phyloP scores from a whole-genome alignment of 441 rosid genomes.

The Bruguiera hainesii region DNA sequence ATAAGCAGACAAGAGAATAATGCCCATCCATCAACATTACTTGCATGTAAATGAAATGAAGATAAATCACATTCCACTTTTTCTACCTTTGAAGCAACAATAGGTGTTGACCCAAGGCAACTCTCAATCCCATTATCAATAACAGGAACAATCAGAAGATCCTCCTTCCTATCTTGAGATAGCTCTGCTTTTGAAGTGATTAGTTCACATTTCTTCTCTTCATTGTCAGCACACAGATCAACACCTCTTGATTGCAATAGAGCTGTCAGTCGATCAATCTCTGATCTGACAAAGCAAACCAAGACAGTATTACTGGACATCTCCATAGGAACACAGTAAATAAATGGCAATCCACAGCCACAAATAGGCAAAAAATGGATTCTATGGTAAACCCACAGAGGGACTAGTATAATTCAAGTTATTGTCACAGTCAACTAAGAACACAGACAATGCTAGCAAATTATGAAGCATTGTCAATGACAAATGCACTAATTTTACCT shows the following conservation, averaged over 20 bases:
- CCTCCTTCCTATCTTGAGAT: conserved; percentile 36
- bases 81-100: conserved; percentile 44
- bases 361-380: background rate
- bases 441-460: background rate
- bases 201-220: conserved; percentile 43
- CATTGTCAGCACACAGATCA: conserved; percentile 37
- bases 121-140: conserved; percentile 40
- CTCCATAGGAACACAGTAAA: background rate
- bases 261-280: conserved; percentile 73
- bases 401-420: too few relatives aligned
- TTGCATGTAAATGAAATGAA: background rate
- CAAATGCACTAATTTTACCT: too few relatives aligned
- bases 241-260: conserved; percentile 59
- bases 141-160: conserved; percentile 26
- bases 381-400: too few relatives aligned
- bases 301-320: conserved; percentile 6
- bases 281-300: conserved; percentile 49
- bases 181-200: conserved; percentile 25
- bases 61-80: conserved; percentile 11
- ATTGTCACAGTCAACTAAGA: too few relatives aligned
- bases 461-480: background rate
- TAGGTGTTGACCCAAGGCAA: conserved; percentile 40
- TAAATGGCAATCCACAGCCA: background rate
- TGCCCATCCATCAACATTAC: conserved; percentile 3
- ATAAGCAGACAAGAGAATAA: conserved; percentile 4